These are phyloP conservation scores for Didymellaceae sp. DNA, from an alignment of 2,329 filamentous ascomycete species.

Conservation along the genomic window DNA sequence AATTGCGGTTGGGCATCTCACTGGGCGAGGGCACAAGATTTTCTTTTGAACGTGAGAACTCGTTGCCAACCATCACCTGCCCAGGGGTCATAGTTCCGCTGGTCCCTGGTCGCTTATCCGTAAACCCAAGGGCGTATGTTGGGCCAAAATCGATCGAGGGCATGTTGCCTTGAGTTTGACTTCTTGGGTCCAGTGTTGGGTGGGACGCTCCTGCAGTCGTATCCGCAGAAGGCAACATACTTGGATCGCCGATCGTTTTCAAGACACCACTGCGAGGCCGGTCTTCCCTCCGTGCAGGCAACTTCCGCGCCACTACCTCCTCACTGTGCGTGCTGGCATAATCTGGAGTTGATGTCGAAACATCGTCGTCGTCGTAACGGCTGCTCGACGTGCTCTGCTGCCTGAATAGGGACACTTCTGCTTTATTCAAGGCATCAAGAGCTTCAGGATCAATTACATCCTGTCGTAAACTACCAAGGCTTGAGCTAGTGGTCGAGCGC, in stretches of 20 bases:
- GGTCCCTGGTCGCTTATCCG: conserved; percentile 61
- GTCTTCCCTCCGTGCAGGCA: conserved; percentile 63
- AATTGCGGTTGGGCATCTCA: conserved; percentile 37
- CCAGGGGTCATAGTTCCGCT: conserved; percentile 57
- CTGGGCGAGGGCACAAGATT: conserved; percentile 37
- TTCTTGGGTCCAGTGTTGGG: conserved; percentile 4
- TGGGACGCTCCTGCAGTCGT: conserved; percentile 13
- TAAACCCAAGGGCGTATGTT: conserved; percentile 72
- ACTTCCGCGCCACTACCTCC: conserved; percentile 47
- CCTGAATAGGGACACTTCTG: conserved; percentile 34
- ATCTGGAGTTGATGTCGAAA: conserved; percentile 73
- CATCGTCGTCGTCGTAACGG: conserved; percentile 69
- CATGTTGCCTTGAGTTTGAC: conserved; percentile 58
- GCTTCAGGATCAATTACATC: conserved; percentile 54
- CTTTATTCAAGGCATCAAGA: conserved; percentile 49
- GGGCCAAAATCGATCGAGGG: conserved; percentile 85
- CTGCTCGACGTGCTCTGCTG: conserved; percentile 53
- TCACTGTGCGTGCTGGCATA: conserved; percentile 71
- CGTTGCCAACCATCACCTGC: conserved; percentile 40
- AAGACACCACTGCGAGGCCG: conserved; percentile 79
- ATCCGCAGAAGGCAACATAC: conserved; percentile 50
- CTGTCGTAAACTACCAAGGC: conserved; percentile 53
- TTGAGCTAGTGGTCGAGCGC: conserved; percentile 50
- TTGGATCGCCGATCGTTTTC: conserved; percentile 72
- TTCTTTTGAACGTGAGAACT: conserved; percentile 41